These are phyloP conservation scores for Hordeum pubiflorum DNA, from an alignment of 202 grass and related monocot species.

Conservation along the genomic window DNA sequence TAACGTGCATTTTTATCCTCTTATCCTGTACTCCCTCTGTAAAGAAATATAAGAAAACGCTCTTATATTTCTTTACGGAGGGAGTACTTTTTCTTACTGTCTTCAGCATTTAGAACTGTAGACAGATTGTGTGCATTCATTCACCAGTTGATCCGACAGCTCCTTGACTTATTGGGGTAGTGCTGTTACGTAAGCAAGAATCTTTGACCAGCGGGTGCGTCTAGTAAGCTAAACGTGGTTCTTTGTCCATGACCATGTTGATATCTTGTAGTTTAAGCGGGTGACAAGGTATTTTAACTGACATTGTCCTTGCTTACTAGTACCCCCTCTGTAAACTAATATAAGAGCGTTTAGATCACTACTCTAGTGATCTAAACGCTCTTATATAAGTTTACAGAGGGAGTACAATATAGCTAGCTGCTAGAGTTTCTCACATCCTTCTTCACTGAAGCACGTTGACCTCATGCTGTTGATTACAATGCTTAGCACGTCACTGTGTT, in stretches of 20 bases:
- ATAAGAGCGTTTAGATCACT: no score
- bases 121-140: slow-evolving; percentile 5
- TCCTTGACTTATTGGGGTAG: slow-evolving; percentile 6
- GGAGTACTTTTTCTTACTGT: background rate
- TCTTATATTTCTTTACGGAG: no score
- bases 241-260: slow-evolving; percentile 19
- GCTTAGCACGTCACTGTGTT: background rate
- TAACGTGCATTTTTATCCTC: background rate
- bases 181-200: slow-evolving; percentile 27
- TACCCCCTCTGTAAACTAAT: no score
- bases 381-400: no score
- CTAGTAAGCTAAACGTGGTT: slow-evolving; percentile 24
- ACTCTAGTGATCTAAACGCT: no score
- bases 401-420: no score
- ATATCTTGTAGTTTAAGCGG: slow-evolving; percentile 33
- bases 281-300: slow-evolving; percentile 1
- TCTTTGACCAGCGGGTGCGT: slow-evolving; percentile 36
- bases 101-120: background rate
- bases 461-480: background rate
- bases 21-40: no score
- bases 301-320: background rate
- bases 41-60: no score
- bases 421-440: slow-evolving; percentile 15
- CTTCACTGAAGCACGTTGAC: background rate
- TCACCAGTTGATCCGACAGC: slow-evolving; percentile 14